Percentiles rank a stretch among this genome's conserved stretches.
Evolutionary conservation across 2,329 filamentous ascomycete species (phyloP).

Genomic region (Xenosphaeropsis pyriputrescens): DNA sequence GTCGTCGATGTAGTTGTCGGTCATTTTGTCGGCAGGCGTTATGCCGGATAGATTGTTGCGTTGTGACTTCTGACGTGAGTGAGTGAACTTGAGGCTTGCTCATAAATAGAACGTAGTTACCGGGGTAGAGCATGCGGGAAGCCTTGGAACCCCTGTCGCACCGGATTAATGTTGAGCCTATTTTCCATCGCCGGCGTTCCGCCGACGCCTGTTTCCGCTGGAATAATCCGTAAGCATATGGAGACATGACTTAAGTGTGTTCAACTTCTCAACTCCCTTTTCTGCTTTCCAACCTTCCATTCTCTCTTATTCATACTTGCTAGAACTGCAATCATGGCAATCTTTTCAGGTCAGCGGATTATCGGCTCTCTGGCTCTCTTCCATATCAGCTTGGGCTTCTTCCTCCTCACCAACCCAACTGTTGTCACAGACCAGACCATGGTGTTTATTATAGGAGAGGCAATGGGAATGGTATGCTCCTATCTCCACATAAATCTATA

Average conservation of each 20-base stretch:
- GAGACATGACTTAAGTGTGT: too few species aligned
- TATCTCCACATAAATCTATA: not conserved
- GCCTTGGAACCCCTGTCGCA: too few species aligned
- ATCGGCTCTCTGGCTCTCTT: constrained; percentile 72
- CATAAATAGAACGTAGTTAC: too few species aligned
- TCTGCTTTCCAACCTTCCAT: too few species aligned
- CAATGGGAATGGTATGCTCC: constrained; percentile 59
- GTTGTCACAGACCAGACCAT: constrained; percentile 65
- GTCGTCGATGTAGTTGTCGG: constrained; percentile 2
- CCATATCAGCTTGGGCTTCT: constrained; percentile 70
- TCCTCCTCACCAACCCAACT: constrained; percentile 63
- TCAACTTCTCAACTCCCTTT: too few species aligned
- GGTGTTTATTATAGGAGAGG: constrained; percentile 69
- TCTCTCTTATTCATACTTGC: not conserved
- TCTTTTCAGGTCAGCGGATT: constrained; percentile 68
- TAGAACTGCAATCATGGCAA: constrained; percentile 43
- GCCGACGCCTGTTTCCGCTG: too few species aligned
- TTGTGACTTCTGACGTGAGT: too few species aligned
- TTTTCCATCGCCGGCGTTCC: not conserved
- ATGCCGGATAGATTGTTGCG: not conserved
- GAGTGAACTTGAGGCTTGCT: too few species aligned
- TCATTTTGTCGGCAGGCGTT: not conserved
- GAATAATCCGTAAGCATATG: too few species aligned
- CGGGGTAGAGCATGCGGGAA: too few species aligned
- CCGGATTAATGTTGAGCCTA: constrained; percentile 3